phyloP scores from a whole-genome alignment of 148 eudicot genomes.

The Diospyros kaki region DNA sequence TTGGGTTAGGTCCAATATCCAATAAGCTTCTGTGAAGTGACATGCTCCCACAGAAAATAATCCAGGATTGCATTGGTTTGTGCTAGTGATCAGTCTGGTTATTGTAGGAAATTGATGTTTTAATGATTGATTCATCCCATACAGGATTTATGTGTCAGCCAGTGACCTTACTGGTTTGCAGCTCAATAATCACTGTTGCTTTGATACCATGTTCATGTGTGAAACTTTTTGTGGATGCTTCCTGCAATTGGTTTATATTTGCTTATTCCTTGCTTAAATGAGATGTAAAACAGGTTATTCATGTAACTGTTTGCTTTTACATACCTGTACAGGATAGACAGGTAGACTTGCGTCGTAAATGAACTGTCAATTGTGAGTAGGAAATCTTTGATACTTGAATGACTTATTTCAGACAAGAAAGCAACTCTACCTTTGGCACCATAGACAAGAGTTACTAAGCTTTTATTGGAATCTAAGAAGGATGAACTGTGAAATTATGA shows the following conservation, averaged over 20 bases:
- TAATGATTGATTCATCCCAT: background rate
- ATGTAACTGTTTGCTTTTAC: background rate
- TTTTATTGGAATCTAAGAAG: no score
- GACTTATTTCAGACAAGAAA: no score
- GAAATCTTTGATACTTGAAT: no score
- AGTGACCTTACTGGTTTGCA: background rate
- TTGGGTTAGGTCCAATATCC: background rate
- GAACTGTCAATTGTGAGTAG: no score
- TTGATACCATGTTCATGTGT: background rate
- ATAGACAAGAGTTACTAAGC: no score
- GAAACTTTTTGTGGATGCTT: background rate
- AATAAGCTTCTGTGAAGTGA: background rate
- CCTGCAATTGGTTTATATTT: background rate
- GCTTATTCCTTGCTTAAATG: background rate
- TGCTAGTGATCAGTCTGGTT: background rate
- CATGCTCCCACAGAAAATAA: background rate
- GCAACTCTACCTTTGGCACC: no score
- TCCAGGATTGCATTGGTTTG: background rate
- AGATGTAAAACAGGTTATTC: no score
- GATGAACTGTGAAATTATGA: no score
- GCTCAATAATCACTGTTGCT: background rate
- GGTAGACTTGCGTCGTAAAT: no score
- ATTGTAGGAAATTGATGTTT: background rate
- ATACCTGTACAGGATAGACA: no score
- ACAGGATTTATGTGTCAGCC: background rate